Conservation (phyloP, 805 yeast species). For the Saturnispora halmiae region DNA sequence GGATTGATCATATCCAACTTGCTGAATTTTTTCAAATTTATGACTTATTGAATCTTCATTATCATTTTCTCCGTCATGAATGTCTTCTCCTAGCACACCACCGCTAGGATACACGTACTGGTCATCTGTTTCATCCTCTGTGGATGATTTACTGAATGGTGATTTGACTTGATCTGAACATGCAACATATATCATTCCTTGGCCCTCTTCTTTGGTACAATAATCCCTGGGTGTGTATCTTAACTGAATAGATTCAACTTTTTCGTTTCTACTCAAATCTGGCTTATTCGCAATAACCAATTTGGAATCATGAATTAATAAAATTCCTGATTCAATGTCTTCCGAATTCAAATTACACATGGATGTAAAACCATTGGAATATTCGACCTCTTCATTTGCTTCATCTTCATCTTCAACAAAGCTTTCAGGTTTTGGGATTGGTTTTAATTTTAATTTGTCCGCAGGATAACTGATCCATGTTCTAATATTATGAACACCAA, state of each 20-base stretch:
- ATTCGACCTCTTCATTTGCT: slow-evolving; percentile 1
- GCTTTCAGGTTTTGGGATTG: slow-evolving; percentile 34
- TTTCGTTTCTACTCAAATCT: slow-evolving; percentile 18
- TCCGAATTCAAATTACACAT: slow-evolving; percentile 50
- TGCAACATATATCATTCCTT: slow-evolving; percentile 30
- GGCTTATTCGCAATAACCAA: slow-evolving; percentile 43
- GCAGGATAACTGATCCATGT: slow-evolving; percentile 46
- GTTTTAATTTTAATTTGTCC: slow-evolving; percentile 33
- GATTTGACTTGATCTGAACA: slow-evolving; percentile 35
- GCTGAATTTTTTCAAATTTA: slow-evolving; percentile 33
- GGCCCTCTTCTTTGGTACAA: slow-evolving; percentile 18
- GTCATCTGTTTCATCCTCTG: slow-evolving; percentile 3
- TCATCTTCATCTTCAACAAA: slow-evolving; percentile 29
- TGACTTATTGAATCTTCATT: slow-evolving; percentile 3
- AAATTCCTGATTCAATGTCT: slow-evolving; percentile 53
- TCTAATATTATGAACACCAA: slow-evolving; percentile 44
- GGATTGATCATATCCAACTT: slow-evolving; percentile 34
- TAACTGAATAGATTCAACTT: slow-evolving; percentile 34
- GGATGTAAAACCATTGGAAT: slow-evolving; percentile 24
- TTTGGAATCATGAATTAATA: slow-evolving; percentile 47
- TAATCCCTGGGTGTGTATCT: slow-evolving; percentile 44
- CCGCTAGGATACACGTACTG: slow-evolving; percentile 15
- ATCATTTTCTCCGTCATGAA: slow-evolving; percentile 22
- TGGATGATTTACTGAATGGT: slow-evolving; percentile 10
- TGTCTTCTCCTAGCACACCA: slow-evolving; percentile 15